Percentiles rank a stretch among this genome's conserved stretches.
These are phyloP conservation scores for Coemansia sp. DNA, from an alignment of 192 early-diverging fungal genomes.

Conservation along the genomic window DNA sequence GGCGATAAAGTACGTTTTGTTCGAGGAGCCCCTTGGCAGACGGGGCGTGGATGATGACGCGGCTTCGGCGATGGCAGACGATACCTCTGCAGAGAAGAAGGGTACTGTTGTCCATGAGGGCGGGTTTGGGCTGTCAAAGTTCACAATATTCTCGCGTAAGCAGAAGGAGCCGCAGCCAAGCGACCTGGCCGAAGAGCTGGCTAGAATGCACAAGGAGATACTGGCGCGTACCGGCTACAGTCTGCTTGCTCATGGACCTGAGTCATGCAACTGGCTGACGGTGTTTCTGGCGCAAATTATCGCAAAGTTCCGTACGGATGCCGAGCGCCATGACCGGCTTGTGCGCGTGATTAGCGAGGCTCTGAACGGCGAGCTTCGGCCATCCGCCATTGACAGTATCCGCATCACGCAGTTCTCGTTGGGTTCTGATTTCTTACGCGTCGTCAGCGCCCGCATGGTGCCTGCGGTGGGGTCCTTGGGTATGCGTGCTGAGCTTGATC, in stretches of 20 bases:
- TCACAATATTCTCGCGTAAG: slow-evolving; percentile 52
- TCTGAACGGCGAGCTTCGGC: slow-evolving; percentile 48
- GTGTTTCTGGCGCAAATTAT: slow-evolving; percentile 57
- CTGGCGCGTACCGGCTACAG: slow-evolving; percentile 50
- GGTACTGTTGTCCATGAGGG: slow-evolving; percentile 31
- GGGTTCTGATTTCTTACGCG: slow-evolving; percentile 53
- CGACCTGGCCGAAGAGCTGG: slow-evolving; percentile 43
- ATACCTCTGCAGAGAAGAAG: neutral
- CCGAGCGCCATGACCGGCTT: slow-evolving; percentile 45
- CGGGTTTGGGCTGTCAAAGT: slow-evolving; percentile 49
- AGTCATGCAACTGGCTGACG: slow-evolving; percentile 60
- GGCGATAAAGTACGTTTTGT: slow-evolving; percentile 53
- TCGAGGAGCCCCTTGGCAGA: slow-evolving; percentile 48
- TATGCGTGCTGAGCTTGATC: slow-evolving; percentile 61
- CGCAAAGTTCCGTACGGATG: slow-evolving; percentile 52
- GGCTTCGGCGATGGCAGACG: neutral
- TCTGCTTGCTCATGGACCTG: slow-evolving; percentile 28
- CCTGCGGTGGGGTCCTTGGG: slow-evolving; percentile 44
- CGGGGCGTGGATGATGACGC: slow-evolving; percentile 6
- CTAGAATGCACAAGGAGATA: slow-evolving; percentile 49
- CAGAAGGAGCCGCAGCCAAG: slow-evolving; percentile 37
- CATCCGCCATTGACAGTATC: slow-evolving; percentile 47
- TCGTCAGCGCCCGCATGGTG: slow-evolving; percentile 48
- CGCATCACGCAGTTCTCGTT: slow-evolving; percentile 55
- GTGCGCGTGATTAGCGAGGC: slow-evolving; percentile 53